Evolutionary conservation across 306 rosid genomes (phyloP), one percentile per base, ranked within the genome.

Genomic region (Trifolium fragiferum): DNA sequence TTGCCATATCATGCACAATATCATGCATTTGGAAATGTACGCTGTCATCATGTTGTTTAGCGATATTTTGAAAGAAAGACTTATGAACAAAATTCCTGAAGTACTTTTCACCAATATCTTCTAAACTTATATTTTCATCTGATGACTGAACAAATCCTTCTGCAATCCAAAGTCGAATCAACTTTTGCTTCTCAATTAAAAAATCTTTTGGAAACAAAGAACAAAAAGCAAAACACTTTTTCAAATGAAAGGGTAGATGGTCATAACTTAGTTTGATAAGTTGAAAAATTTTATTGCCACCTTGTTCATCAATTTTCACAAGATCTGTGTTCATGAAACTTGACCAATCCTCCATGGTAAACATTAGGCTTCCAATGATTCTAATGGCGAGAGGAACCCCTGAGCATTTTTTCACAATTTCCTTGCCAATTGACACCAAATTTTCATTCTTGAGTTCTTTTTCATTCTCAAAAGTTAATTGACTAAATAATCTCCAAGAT

Each of bases 131-230:
- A 47, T 16, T 14, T 7, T 14, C 35, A 44, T 23, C 7, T 6
- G 27, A 8, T n/a, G 54, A 66, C 0, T 20, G 11, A 27, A 73
- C 33, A 35, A 79, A 73, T 0, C 79, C 83, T 4, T 73, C 57
- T 1, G 57, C 83, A 12, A 73, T 19, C 82, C 77, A 78, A 62
- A 78, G 66, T 10, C 33, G n/a, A 70, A 78, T 37, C 9, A 47
- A 15, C 15, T 0, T 14, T 47, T 7, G 15, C n/a, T 47, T 47
- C 3, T 1, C 9, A 47, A 47, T 47, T 5, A 0, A 15, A 15
- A 5, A 47, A 7, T 47, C 18, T 47, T 47, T 15, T 47, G 53
- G 53, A 47, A 47, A 47, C 53, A 47, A 47, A 4, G 53, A 47
- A 47, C 53, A 47, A 47, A 47, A 5, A 14, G 53, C 53, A 47